A percentile compares a stretch with the other conserved stretches of the same genome.
Conservation (phyloP, 257 asterid genomes). For the Nicotiana noctiflora region DNA sequence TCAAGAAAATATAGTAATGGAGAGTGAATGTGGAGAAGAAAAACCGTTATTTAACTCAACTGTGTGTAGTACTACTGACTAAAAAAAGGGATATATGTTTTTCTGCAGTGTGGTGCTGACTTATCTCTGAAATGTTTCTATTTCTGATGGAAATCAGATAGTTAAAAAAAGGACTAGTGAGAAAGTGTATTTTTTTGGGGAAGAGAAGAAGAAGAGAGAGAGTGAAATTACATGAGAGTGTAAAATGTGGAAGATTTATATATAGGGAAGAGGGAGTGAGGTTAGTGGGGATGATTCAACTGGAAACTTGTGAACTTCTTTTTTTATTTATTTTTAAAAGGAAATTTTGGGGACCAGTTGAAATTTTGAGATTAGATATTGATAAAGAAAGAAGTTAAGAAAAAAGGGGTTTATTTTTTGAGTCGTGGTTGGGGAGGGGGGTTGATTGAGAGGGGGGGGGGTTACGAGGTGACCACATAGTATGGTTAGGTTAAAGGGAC, state of each 20-base stretch:
- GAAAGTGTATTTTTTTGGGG: not conserved
- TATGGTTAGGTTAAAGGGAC: conserved; percentile 11
- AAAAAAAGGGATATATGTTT: conserved; percentile 27
- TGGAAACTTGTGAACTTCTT: not conserved
- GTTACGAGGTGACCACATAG: conserved; percentile 6
- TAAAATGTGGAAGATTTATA: conserved; percentile 11
- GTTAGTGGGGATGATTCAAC: not conserved
- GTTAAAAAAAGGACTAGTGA: not conserved
- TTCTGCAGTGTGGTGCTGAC: conserved; percentile 14
- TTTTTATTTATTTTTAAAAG: not conserved
- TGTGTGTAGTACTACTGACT: conserved; percentile 19
- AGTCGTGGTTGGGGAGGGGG: too few species aligned
- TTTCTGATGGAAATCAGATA: conserved; percentile 5
- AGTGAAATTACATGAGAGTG: conserved; percentile 17
- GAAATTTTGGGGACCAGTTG: conserved; percentile 10
- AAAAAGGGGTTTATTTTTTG: too few species aligned
- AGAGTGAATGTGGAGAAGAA: not conserved
- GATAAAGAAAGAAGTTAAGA: not conserved
- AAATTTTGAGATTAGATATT: not conserved
- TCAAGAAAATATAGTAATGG: too few species aligned
- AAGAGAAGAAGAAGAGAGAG: not conserved
- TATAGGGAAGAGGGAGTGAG: conserved; percentile 3
- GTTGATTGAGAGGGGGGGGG: not conserved
- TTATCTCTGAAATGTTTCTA: not conserved
- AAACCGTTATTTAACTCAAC: conserved; percentile 35